A percentile compares a stretch with the other conserved stretches of the same genome.
These are phyloP conservation scores for Cyclotella atomus DNA, from an alignment of 108 stramenopile genomes.

Conservation along the genomic window DNA sequence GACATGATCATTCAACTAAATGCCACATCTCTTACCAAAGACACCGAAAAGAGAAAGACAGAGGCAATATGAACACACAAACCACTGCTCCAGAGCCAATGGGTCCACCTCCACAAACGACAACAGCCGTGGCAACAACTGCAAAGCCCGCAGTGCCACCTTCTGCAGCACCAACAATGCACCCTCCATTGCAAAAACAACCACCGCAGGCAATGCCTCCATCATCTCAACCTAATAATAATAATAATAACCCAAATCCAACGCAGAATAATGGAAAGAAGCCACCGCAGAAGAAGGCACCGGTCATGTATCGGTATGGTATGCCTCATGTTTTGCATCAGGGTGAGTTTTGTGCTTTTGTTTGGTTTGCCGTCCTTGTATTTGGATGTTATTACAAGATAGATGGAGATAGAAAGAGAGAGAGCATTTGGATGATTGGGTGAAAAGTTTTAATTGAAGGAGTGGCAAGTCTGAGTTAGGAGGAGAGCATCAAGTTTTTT, in stretches of 20 bases:
- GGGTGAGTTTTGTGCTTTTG: not conserved
- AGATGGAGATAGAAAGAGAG: not conserved
- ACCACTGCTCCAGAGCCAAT: no score
- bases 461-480: no score
- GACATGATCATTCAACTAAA: no score
- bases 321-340: slow-evolving; percentile 10
- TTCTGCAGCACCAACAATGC: not conserved
- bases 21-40: no score
- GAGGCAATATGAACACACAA: no score
- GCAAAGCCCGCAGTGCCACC: not conserved
- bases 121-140: not conserved
- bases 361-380: not conserved
- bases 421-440: no score
- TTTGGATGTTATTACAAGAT: not conserved
- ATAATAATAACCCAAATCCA: no score
- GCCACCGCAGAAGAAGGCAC: not conserved
- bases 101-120: not conserved
- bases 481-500: no score
- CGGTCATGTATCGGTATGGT: not conserved
- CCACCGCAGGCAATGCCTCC: slow-evolving; percentile 6
- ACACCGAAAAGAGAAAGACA: no score
- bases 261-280: not conserved
- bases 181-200: slow-evolving; percentile 13
- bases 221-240: slow-evolving; percentile 11
- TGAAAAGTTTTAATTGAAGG: no score